A percentile compares a stretch with the other conserved stretches of the same genome.
These are phyloP conservation scores for Heracleum sosnowskyi DNA, from an alignment of 129 eudicot genomes.

Conservation along the genomic window DNA sequence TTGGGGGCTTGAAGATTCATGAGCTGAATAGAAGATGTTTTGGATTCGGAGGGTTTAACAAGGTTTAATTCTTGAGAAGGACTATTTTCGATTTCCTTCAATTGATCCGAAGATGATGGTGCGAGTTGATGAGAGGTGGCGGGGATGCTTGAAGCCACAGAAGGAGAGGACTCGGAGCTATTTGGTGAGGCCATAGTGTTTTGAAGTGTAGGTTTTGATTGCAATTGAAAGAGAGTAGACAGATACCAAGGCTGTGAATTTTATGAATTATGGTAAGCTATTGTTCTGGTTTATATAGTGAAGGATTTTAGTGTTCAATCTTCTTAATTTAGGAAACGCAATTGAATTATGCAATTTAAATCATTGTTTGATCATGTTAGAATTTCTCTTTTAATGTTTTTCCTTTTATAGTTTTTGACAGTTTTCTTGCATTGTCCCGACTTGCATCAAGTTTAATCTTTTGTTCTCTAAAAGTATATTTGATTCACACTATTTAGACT, in stretches of 20 bases:
- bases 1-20: constrained; percentile 34
- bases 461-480: background rate
- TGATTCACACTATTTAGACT: background rate
- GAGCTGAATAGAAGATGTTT: constrained; percentile 18
- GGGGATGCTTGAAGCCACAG: constrained; percentile 56
- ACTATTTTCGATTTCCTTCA: constrained; percentile 17
- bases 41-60: constrained; percentile 9
- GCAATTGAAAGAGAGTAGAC: background rate
- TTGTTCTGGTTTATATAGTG: background rate
- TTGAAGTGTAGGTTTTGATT: background rate
- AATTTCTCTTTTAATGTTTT: background rate
- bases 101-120: constrained; percentile 6
- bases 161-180: constrained; percentile 31
- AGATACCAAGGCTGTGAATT: background rate
- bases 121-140: constrained; percentile 20
- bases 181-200: constrained; percentile 8
- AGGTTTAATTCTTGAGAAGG: background rate
- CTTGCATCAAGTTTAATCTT: constrained; percentile 7
- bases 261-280: background rate
- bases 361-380: background rate
- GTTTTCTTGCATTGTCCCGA: too few relatives aligned
- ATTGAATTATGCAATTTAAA: constrained; percentile 5
- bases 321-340: background rate
- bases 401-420: background rate
- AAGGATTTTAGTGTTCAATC: background rate